phyloP scores from a whole-genome alignment of 331 rosid species.

The Quercus phellos region DNA sequence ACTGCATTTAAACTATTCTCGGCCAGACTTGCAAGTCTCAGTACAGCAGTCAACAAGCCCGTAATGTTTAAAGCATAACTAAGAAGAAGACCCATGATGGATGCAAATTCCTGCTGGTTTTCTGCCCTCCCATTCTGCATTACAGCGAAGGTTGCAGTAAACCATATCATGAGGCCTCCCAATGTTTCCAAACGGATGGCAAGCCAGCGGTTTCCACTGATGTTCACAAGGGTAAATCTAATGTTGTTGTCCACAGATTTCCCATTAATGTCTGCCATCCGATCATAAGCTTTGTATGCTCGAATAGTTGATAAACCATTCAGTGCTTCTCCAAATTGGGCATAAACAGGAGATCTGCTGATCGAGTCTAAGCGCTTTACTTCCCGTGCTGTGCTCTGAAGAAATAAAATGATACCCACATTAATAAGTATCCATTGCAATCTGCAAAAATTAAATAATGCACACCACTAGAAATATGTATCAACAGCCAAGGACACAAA shows the following conservation, averaged over 20 bases:
- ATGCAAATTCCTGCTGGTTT: conserved; percentile 54
- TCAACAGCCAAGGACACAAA: neutral
- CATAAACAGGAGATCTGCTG: conserved; percentile 96
- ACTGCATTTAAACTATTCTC: conserved; percentile 86
- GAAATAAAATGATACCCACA: neutral
- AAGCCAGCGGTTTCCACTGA: conserved; percentile 73
- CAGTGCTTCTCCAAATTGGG: conserved; percentile 94
- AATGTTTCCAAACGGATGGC: conserved; percentile 60
- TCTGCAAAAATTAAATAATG: neutral
- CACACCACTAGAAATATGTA: conserved; percentile 2
- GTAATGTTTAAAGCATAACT: conserved; percentile 93
- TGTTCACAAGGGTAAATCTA: conserved; percentile 61
- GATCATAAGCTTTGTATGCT: conserved; percentile 87
- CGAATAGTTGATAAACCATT: conserved; percentile 87
- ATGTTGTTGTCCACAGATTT: conserved; percentile 74
- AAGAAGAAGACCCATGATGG: conserved; percentile 88
- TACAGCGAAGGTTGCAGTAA: conserved; percentile 78
- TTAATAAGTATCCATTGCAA: neutral
- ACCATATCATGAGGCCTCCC: conserved; percentile 93
- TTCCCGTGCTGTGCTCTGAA: conserved; percentile 88
- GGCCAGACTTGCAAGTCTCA: conserved; percentile 85
- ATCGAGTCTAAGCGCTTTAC: conserved; percentile 89
- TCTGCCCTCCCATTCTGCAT: conserved; percentile 67
- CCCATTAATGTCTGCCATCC: conserved; percentile 88
- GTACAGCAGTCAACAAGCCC: conserved; percentile 68